Base-by-base conservation (phyloP, 352 stramenopile species). In the Globisporangium nunn region DNA sequence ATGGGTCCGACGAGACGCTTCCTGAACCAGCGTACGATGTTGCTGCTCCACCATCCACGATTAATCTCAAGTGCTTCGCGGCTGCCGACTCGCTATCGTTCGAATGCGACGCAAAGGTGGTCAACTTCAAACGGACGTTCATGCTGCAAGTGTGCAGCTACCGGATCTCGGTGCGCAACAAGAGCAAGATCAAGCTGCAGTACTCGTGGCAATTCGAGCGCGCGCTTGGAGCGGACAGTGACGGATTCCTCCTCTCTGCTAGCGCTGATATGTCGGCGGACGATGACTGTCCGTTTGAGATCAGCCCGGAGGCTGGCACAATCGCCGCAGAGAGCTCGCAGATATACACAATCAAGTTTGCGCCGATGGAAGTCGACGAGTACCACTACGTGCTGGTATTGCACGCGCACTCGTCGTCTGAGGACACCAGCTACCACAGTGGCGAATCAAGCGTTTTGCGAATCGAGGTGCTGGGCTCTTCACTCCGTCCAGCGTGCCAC, bases 321-420 rank as follows among this genome's bases (percentile, higher is more conserved):
- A 86, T 98, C 44, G 30, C 51, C 4, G 63, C 81, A 1, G 75
- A 86, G 28, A 75, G 66, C 15, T 63, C 64, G 3, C 72, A 96
- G 60, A 56, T 72, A 7, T 98, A 98, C 57, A 66, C 74, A 1
- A 64, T 98, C 15, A 81, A 84, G 28, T 98, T 98, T 62, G 70
- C 88, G 0, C 93, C 93, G 6, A 78, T 96, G 53, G 93, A 98
- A 55, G 92, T 96, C 23, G 79, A 96, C 49, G 84, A 96, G 14
- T 96, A 86, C 55, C 61, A 72, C 17, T 97, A 93, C 62, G 52
- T 64, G 18, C 63, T 96, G 7, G 66, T 63, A 14, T 74, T 92
- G n/a, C 62, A 68, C 14, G 48, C 63, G 46, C 51, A 29, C 33
- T n/a, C 8, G 28, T 29, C 35, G 15, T 39, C 47, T 30, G 40